phyloP scores from a whole-genome alignment of 768 basidiomycete genomes.

The Russula dissimulans region DNA sequence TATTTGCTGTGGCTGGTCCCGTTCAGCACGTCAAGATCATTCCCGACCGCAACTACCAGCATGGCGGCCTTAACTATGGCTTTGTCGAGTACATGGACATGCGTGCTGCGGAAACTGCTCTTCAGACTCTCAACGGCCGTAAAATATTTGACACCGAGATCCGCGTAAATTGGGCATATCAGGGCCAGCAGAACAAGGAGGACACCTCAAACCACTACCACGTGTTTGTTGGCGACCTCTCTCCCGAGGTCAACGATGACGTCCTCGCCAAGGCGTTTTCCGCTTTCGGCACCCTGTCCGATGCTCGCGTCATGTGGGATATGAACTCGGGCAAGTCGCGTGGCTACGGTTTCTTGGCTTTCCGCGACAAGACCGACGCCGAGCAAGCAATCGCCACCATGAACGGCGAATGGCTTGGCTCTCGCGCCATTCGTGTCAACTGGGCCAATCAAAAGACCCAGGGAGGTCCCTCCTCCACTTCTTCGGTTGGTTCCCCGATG shows the following conservation, averaged over 20 bases:
- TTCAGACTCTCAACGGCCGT: conserved; percentile 95
- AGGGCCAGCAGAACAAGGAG: conserved; percentile 97
- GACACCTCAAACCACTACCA: conserved; percentile 97
- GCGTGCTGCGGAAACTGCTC: conserved; percentile 97
- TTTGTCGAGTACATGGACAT: conserved; percentile 99
- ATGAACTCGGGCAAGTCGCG: conserved; percentile 99
- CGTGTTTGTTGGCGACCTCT: conserved; percentile 99
- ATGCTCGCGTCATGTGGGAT: conserved; percentile 99
- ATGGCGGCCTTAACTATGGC: conserved; percentile 98
- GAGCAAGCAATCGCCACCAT: conserved; percentile 99
- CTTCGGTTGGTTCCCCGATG: conserved; percentile 12
- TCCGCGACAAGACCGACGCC: conserved; percentile 97
- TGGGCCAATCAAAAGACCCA: conserved; percentile 99
- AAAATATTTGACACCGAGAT: conserved; percentile 99
- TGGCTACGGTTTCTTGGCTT: conserved; percentile 96
- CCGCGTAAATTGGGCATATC: conserved; percentile 99
- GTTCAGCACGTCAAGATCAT: conserved; percentile 99
- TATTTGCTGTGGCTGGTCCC: conserved; percentile 92
- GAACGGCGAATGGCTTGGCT: conserved; percentile 99
- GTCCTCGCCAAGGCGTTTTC: conserved; percentile 94
- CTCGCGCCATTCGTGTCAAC: conserved; percentile 96
- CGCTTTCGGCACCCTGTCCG: conserved; percentile 93
- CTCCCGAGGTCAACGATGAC: conserved; percentile 97
- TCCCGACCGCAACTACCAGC: conserved; percentile 98
- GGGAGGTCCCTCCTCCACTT: conserved; percentile 32